phyloP scores from a whole-genome alignment of 2,329 filamentous ascomycete species.

The Escovopsis sp. region DNA sequence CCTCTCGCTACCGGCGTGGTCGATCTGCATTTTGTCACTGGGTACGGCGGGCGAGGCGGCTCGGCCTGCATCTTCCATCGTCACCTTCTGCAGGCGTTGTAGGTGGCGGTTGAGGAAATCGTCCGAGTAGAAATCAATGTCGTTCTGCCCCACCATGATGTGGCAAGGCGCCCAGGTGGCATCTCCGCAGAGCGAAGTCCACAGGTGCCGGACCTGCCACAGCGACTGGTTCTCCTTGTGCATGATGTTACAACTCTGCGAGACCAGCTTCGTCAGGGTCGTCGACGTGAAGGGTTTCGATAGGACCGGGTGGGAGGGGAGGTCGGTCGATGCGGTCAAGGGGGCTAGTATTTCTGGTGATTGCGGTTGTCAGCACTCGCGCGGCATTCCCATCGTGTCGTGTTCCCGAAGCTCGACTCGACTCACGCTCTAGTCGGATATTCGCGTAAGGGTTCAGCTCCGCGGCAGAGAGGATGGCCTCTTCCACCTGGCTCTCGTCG shows the following conservation, averaged over 20 bases:
- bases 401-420: slow-evolving; percentile 4
- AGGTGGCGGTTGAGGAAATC: slow-evolving; percentile 27
- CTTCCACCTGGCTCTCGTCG: slow-evolving; percentile 47
- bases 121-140: slow-evolving; percentile 40
- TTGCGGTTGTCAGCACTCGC: slow-evolving; percentile 13
- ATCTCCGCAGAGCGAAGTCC: slow-evolving; percentile 62
- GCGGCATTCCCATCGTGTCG: no score
- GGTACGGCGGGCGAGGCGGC: slow-evolving; percentile 3
- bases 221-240: slow-evolving; percentile 60
- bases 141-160: slow-evolving; percentile 40
- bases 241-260: slow-evolving; percentile 55
- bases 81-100: slow-evolving; percentile 14
- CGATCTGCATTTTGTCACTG: slow-evolving; percentile 12
- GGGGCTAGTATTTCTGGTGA: slow-evolving; percentile 55
- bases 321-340: slow-evolving; percentile 57
- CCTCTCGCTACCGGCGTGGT: slow-evolving; percentile 1
- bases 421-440: slow-evolving; percentile 55
- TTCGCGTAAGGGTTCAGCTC: slow-evolving; percentile 63
- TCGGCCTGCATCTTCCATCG: slow-evolving; percentile 2
- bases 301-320: slow-evolving; percentile 59
- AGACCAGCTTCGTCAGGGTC: slow-evolving; percentile 55
- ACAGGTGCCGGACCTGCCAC: slow-evolving; percentile 59
- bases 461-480: slow-evolving; percentile 46
- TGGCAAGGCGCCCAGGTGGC: slow-evolving; percentile 51
- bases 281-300: slow-evolving; percentile 62